These are phyloP conservation scores for Rhizophagus clarus DNA, from an alignment of 192 early-diverging fungal species.

Conservation along the genomic window DNA sequence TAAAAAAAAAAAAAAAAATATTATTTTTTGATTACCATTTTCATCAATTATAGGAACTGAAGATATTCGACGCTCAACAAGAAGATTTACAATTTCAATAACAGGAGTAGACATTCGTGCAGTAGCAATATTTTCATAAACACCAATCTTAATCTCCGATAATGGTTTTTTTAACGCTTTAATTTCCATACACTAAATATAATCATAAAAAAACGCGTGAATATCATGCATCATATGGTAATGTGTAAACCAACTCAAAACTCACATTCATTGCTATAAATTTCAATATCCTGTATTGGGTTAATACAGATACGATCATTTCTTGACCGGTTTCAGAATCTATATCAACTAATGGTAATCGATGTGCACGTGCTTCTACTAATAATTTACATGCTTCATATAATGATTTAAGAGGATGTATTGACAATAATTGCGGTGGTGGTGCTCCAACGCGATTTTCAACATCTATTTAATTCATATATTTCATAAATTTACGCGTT, in stretches of 20 bases:
- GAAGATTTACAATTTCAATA: conserved; percentile 89
- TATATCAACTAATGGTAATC: conserved; percentile 86
- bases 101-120: conserved; percentile 80
- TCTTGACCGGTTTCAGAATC: conserved; percentile 74
- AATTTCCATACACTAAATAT: conserved; percentile 58
- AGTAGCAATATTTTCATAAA: conserved; percentile 80
- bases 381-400: conserved; percentile 84
- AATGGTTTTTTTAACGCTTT: conserved; percentile 66
- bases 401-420: conserved; percentile 84
- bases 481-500: too few relatives aligned
- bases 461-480: conserved; percentile 49
- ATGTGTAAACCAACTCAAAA: neutral
- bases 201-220: neutral
- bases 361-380: conserved; percentile 81
- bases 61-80: conserved; percentile 88
- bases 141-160: conserved; percentile 83
- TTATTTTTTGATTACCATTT: conserved; percentile 47
- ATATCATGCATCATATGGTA: neutral
- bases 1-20: neutral
- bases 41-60: conserved; percentile 94
- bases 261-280: conserved; percentile 84
- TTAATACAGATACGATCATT: conserved; percentile 90
- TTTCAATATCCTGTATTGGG: conserved; percentile 84
- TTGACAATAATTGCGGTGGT: conserved; percentile 66
- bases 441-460: conserved; percentile 61